phyloP scores from a whole-genome alignment of 208 protist genomes.

The Porcisia deanei region DNA sequence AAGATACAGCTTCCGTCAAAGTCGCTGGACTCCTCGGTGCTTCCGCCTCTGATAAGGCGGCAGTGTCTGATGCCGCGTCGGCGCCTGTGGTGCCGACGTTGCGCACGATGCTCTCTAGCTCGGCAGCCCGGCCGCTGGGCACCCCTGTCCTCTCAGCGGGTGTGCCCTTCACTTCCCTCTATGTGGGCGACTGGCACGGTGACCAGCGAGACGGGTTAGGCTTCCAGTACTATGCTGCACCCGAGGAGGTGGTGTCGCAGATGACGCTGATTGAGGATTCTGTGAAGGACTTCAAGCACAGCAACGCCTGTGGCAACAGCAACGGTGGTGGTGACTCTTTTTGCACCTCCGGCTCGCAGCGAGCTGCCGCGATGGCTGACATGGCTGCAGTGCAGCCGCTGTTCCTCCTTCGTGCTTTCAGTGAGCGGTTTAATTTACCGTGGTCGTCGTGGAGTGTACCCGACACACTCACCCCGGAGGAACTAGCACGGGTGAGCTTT shows the following conservation, averaged over 20 bases:
- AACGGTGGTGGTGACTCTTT: not conserved
- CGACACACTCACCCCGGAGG: slow-evolving; percentile 31
- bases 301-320: not conserved
- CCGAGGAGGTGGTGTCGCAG: slow-evolving; percentile 19
- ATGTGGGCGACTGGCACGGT: slow-evolving; percentile 72
- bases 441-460: slow-evolving; percentile 57
- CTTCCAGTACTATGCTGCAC: slow-evolving; percentile 63
- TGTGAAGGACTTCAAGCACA: not conserved
- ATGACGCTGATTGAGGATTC: not conserved
- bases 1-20: not conserved
- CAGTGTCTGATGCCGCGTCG: not conserved
- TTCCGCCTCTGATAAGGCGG: not conserved
- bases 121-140: slow-evolving; percentile 1
- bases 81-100: slow-evolving; percentile 4
- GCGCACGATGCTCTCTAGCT: not conserved
- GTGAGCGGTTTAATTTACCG: slow-evolving; percentile 49
- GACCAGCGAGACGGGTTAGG: slow-evolving; percentile 67
- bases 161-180: slow-evolving; percentile 50
- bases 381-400: slow-evolving; percentile 11
- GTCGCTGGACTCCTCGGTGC: not conserved
- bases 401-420: slow-evolving; percentile 40
- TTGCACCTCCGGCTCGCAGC: not conserved
- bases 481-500: slow-evolving; percentile 24
- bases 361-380: not conserved
- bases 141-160: not conserved